These are phyloP conservation scores for Pythium aristosporum DNA, from an alignment of 352 stramenopile genomes.

Conservation along the genomic window DNA sequence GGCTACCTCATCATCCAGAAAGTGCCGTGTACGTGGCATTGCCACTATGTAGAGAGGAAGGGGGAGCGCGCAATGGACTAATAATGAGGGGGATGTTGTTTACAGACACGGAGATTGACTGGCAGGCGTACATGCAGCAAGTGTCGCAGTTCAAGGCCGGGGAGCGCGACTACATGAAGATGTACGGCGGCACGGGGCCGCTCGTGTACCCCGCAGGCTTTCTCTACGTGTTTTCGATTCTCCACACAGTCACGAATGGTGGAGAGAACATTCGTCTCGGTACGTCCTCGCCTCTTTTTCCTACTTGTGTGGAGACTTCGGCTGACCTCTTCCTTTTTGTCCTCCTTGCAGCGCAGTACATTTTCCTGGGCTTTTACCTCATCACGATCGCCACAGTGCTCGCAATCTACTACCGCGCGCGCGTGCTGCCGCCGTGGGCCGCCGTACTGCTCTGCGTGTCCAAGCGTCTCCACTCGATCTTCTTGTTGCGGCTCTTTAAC, in stretches of 20 bases:
- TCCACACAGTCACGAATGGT: constrained; percentile 90
- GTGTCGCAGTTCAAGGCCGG: constrained; percentile 91
- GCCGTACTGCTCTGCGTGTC: constrained; percentile 91
- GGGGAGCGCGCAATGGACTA: background rate
- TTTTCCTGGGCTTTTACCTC: constrained; percentile 96
- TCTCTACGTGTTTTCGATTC: constrained; percentile 95
- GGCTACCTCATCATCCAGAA: constrained; percentile 83
- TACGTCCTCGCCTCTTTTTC: constrained; percentile 16
- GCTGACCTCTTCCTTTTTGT: background rate
- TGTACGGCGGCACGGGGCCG: constrained; percentile 95
- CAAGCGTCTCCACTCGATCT: constrained; percentile 98
- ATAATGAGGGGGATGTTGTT: background rate
- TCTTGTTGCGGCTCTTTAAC: constrained; percentile 98
- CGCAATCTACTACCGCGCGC: constrained; percentile 83
- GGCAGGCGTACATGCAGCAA: constrained; percentile 99
- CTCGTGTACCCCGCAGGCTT: constrained; percentile 98
- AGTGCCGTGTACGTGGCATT: constrained; percentile 52
- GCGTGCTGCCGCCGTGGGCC: constrained; percentile 83
- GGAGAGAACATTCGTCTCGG: constrained; percentile 76
- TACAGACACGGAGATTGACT: constrained; percentile 99
- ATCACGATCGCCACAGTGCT: constrained; percentile 87
- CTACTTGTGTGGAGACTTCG: no score
- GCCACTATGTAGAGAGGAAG: background rate
- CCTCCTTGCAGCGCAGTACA: constrained; percentile 79
- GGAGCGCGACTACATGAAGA: constrained; percentile 95